Conservation (phyloP, 495 filamentous ascomycete genomes). For the Penicillium waksmanii region DNA sequence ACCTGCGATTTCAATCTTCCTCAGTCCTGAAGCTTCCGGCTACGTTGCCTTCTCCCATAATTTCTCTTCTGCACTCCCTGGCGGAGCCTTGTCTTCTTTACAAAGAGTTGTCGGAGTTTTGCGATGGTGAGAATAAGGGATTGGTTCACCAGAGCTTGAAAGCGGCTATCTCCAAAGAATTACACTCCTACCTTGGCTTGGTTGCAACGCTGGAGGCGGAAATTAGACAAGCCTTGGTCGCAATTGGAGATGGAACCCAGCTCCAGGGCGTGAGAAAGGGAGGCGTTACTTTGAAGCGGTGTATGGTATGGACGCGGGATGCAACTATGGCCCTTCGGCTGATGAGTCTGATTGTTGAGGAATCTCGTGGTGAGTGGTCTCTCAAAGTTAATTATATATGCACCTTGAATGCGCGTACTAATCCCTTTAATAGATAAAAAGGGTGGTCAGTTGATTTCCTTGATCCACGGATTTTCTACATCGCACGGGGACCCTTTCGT, state of each 20-base stretch:
- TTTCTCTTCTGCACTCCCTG: slow-evolving; percentile 85
- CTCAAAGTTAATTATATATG: background rate
- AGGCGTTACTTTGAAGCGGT: slow-evolving; percentile 94
- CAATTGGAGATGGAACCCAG: slow-evolving; percentile 66
- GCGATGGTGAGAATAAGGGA: slow-evolving; percentile 69
- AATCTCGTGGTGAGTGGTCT: slow-evolving; percentile 67
- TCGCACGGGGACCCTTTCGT: slow-evolving; percentile 97
- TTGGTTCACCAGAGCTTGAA: slow-evolving; percentile 91
- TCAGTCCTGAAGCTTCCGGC: slow-evolving; percentile 72
- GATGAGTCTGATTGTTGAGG: slow-evolving; percentile 92
- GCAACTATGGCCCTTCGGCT: slow-evolving; percentile 94
- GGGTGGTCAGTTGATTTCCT: slow-evolving; percentile 90
- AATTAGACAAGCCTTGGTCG: slow-evolving; percentile 74
- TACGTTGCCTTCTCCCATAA: slow-evolving; percentile 78
- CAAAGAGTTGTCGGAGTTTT: slow-evolving; percentile 74
- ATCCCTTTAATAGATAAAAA: slow-evolving; percentile 61
- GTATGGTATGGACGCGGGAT: slow-evolving; percentile 96
- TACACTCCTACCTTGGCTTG: slow-evolving; percentile 88
- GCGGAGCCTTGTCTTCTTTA: slow-evolving; percentile 94
- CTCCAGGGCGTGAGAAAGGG: slow-evolving; percentile 74
- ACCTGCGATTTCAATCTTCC: slow-evolving; percentile 72
- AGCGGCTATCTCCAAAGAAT: slow-evolving; percentile 82
- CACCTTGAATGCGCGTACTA: slow-evolving; percentile 14
- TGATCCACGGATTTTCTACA: slow-evolving; percentile 90
- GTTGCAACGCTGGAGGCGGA: slow-evolving; percentile 94